phyloP scores from a whole-genome alignment of 2,329 filamentous ascomycete species.

The Endocalyx cinctus region DNA sequence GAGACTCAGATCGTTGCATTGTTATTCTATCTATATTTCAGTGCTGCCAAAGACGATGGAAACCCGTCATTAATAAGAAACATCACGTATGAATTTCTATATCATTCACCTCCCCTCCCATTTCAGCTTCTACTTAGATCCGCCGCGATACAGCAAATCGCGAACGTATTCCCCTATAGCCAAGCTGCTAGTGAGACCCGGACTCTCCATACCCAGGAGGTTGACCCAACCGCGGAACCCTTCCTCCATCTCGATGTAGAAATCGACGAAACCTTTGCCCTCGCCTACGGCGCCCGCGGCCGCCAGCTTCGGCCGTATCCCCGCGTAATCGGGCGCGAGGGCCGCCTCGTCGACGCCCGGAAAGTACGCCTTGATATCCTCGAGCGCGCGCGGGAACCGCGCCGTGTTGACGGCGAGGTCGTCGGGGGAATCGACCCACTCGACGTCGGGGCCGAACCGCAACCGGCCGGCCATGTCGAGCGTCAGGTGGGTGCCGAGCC shows the following conservation, averaged over 20 bases:
- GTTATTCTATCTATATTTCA: too few relatives aligned
- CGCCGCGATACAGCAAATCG: constrained; percentile 45
- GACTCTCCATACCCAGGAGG: constrained; percentile 87
- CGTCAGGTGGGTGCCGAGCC: constrained; percentile 89
- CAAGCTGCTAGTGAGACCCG: constrained; percentile 80
- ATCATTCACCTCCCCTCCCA: too few relatives aligned
- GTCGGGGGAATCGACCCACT: constrained; percentile 73
- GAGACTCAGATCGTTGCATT: too few relatives aligned
- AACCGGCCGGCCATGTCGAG: constrained; percentile 80
- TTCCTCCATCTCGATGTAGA: constrained; percentile 72
- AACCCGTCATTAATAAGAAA: too few relatives aligned
- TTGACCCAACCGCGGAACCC: constrained; percentile 83
- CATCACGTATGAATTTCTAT: too few relatives aligned
- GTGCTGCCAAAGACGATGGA: too few relatives aligned
- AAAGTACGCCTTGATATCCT: constrained; percentile 74
- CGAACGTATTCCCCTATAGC: constrained; percentile 78
- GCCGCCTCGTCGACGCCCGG: constrained; percentile 64
- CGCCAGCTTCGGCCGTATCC: constrained; percentile 81
- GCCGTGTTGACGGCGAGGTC: constrained; percentile 65
- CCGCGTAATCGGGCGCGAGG: constrained; percentile 79
- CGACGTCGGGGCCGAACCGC: constrained; percentile 90
- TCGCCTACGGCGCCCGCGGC: constrained; percentile 53
- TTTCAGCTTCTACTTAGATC: too few relatives aligned
- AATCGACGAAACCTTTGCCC: constrained; percentile 75
- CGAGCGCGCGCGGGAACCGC: constrained; percentile 62